These are phyloP conservation scores for Hanseniaspora vineae DNA, from an alignment of 805 yeast genomes.

Conservation along the genomic window DNA sequence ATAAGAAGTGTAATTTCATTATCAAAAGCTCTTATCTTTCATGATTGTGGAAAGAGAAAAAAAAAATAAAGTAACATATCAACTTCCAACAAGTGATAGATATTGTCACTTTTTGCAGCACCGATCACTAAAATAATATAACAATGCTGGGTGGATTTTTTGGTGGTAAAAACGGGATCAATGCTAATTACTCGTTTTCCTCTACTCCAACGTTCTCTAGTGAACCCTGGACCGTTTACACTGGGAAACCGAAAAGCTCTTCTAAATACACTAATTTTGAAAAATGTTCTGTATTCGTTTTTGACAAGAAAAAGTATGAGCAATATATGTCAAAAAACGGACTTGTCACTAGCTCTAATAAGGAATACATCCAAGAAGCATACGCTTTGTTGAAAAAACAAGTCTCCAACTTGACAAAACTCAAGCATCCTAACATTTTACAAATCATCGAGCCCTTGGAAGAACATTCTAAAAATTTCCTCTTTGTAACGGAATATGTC, in stretches of 20 bases:
- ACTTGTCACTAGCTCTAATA: slow-evolving; percentile 26
- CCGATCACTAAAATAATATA: too few species aligned
- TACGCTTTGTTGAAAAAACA: slow-evolving; percentile 55
- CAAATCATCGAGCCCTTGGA: slow-evolving; percentile 82
- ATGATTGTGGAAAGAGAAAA: too few species aligned
- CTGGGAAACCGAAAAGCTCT: slow-evolving; percentile 60
- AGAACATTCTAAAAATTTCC: slow-evolving; percentile 61
- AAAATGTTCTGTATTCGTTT: slow-evolving; percentile 70
- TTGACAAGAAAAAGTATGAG: slow-evolving; percentile 70
- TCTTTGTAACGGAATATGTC: slow-evolving; percentile 79
- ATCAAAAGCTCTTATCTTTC: too few species aligned
- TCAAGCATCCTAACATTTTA: slow-evolving; percentile 82
- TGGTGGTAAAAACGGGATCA: slow-evolving; percentile 38
- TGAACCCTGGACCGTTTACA: slow-evolving; percentile 76
- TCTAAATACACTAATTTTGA: slow-evolving; percentile 25
- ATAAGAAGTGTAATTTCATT: too few species aligned
- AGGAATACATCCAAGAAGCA: slow-evolving; percentile 45
- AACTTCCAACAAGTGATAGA: too few species aligned
- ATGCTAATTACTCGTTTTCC: slow-evolving; percentile 55
- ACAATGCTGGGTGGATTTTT: not conserved
- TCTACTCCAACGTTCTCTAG: slow-evolving; percentile 56
- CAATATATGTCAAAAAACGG: slow-evolving; percentile 38
- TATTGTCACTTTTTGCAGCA: too few species aligned
- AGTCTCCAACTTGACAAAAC: slow-evolving; percentile 57
- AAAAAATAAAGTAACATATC: too few species aligned